phyloP scores from a whole-genome alignment of 73 alveolate species.

The Paramecium bursaria region DNA sequence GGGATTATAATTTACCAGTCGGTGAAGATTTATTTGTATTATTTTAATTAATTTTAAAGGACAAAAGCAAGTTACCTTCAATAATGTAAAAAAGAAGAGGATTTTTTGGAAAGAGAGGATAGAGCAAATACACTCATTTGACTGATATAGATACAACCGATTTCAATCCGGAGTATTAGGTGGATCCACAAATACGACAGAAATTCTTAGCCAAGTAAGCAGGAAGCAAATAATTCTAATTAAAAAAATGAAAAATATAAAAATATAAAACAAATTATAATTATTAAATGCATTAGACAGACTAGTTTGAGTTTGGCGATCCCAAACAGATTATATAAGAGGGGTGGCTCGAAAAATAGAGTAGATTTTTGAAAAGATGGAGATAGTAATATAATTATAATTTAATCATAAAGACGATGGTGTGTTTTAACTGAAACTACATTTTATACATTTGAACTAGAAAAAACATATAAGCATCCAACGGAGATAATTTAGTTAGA shows the following conservation, averaged over 20 bases:
- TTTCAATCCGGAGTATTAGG: slow-evolving; percentile 90
- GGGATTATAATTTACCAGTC: slow-evolving; percentile 97
- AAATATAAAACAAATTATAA: not conserved
- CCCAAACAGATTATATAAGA: slow-evolving; percentile 81
- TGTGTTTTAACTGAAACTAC: slow-evolving; percentile 80
- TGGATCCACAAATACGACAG: slow-evolving; percentile 81
- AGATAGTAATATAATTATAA: slow-evolving; percentile 79
- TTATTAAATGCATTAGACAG: not conserved
- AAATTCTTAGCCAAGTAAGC: slow-evolving; percentile 75
- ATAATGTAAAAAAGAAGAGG: slow-evolving; percentile 96
- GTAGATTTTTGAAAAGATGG: slow-evolving; percentile 86
- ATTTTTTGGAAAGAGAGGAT: slow-evolving; percentile 93
- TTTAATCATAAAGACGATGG: slow-evolving; percentile 76
- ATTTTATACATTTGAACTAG: slow-evolving; percentile 80
- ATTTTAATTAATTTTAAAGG: slow-evolving; percentile 52
- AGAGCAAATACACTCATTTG: slow-evolving; percentile 97
- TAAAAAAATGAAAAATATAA: slow-evolving; percentile 67
- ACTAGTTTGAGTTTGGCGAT: slow-evolving; percentile 32
- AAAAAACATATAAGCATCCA: slow-evolving; percentile 80
- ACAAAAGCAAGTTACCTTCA: slow-evolving; percentile 89
- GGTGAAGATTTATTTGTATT: slow-evolving; percentile 85
- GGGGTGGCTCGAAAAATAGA: slow-evolving; percentile 89
- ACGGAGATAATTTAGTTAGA: slow-evolving; percentile 86
- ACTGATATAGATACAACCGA: slow-evolving; percentile 97
- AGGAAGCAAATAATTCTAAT: slow-evolving; percentile 75